These are phyloP conservation scores for Pseudogymnoascus sp. DNA, from an alignment of 2,329 filamentous ascomycete genomes.

Conservation along the genomic window DNA sequence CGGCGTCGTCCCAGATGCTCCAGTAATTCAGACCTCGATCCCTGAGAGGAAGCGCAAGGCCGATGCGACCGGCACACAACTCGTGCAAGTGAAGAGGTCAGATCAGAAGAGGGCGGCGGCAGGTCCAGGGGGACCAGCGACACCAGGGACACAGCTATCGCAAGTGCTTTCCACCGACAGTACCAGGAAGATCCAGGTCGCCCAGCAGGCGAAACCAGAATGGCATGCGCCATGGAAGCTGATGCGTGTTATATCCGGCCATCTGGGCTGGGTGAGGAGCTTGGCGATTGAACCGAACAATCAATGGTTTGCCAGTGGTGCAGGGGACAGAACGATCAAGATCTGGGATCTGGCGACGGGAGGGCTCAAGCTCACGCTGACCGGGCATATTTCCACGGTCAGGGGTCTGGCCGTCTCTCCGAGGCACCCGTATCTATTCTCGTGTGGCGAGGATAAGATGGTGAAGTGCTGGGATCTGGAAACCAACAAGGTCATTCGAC, in stretches of 20 bases:
- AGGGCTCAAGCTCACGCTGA: conserved; percentile 74
- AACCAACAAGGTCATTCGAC: conserved; percentile 97
- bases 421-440: conserved; percentile 92
- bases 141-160: conserved; percentile 7
- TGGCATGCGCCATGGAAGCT: conserved; percentile 99
- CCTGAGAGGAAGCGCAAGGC: conserved; percentile 15
- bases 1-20: conserved; percentile 10
- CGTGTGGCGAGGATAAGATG: conserved; percentile 98
- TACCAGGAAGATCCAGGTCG: conserved; percentile 30
- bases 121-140: not conserved
- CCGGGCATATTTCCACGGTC: conserved; percentile 89
- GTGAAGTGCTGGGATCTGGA: conserved; percentile 99
- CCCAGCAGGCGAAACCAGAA: conserved; percentile 68
- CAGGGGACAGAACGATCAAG: conserved; percentile 94
- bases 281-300: conserved; percentile 92
- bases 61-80: conserved; percentile 19
- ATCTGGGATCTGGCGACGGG: conserved; percentile 95
- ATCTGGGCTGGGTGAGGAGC: conserved; percentile 87
- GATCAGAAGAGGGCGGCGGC: conserved; percentile 5
- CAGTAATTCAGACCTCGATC: not conserved
- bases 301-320: conserved; percentile 93
- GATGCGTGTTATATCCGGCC: conserved; percentile 93
- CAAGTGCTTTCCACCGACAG: conserved; percentile 3
- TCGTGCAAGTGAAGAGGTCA: conserved; percentile 29
- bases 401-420: conserved; percentile 87